Base-by-base conservation (phyloP, 1,139 yeast genomes). In the Kurtzmaniella quercitrusa region DNA sequence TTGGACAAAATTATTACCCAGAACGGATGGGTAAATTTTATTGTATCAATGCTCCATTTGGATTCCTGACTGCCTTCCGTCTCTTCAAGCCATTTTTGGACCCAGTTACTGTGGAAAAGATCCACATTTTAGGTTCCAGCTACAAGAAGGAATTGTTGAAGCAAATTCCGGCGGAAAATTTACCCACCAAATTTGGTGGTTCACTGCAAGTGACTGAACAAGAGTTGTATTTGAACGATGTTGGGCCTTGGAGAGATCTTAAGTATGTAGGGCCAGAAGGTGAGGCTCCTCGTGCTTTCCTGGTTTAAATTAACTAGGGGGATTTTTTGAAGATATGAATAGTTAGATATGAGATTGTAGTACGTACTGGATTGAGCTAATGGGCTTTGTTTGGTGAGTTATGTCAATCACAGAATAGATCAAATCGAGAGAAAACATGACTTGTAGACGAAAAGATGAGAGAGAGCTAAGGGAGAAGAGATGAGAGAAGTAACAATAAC, bases 11-110 rank as follows among this genome's bases (percentile, higher is more conserved):
- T 73, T 93, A 86, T 68, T 93, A 93, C 65, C 98, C 98, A n/a
- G 98, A 93, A 74, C 85, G 98, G 69, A 91, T 93, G 98, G 98
- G 98, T 59, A 90, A 89, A 68, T 93, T 93, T 63, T 93, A 89
- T 70, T 73, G 91, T 59, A 88, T 93, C 68, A 93, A 93, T 63
- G 96, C 98, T 2, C 98, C 98, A 50, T 93, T 90, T 64, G 98
- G 98, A 4, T 93, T 93, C 69, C 82, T 96, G 34, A 84, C 97
- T 40, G 98, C 95, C 34, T 93, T 93, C 76, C 81, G 81, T 62
- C 63, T 91, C 49, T 88, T 93, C 71, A 90, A 89, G 71, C 93
- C 95, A 48, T 91, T 93, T 69, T 78, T 93, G 60, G 98, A 93
- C 63, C 98, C 98, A 4, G 98, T 93, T 45, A 93, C 98, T n/a